Base-by-base conservation (phyloP, 108 stramenopile genomes). In the Fragilaria crotonensis region DNA sequence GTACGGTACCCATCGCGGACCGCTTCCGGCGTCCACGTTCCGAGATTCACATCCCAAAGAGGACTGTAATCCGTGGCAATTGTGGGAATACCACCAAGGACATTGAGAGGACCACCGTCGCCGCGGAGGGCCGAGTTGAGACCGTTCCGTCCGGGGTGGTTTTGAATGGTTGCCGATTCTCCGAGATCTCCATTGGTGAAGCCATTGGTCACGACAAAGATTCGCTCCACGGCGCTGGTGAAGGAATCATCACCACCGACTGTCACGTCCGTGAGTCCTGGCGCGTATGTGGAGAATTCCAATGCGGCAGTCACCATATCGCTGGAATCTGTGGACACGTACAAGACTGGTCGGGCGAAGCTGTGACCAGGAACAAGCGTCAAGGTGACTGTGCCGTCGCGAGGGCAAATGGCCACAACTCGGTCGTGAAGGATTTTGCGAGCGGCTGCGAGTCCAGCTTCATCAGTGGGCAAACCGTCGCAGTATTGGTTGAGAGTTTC, bases 21-120 rank as follows among this genome's bases (percentile, higher is more conserved):
- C 17, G 60, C 60, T 55, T 33, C 53, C 60, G 19, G 30, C 2
- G 60, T 62, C 60, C 53, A 62, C 33, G 52, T 36, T 4, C 60
- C 60, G 25, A 62, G 54, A 53, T 62, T 62, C 21, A 62, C n/a
- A 54, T 62, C 60, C 60, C 60, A 62, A 18, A 55, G 4, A 30
- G 60, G 60, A 7, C 52, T 54, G 54, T 62, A 62, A 5, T 62
- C 54, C n/a, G 60, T 62, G 53, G 60, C 60, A 11, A 61, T 52
- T 17, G 60, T 61, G 0, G 60, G 60, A 27, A 62, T 62, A 2
- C 60, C 60, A 1, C 60, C 60, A 3, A 62, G 54, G 5, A 55
- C 60, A 23, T 62, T 62, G 54, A 62, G 53, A 17, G 60, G 60
- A 14, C 19, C 22, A 36, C 29, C 41, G 5, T 54, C 60, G 17